phyloP scores from a whole-genome alignment of 2,329 filamentous ascomycete species.

The Microdochium bolleyi region DNA sequence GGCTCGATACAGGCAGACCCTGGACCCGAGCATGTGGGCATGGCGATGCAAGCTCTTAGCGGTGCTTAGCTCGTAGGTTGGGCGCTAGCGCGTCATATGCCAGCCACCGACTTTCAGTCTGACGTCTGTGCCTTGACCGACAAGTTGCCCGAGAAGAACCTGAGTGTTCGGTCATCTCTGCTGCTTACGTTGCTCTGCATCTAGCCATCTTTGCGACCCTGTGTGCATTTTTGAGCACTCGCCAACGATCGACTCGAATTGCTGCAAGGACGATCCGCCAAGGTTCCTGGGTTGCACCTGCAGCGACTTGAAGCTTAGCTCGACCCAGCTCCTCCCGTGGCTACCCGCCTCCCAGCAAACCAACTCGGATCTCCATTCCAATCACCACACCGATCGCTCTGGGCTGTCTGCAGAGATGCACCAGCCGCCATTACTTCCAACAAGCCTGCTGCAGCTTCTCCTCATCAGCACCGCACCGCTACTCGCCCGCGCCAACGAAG shows the following conservation, averaged over 20 bases:
- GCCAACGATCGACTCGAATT: too few species aligned
- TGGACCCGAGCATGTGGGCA: background rate
- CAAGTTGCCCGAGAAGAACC: background rate
- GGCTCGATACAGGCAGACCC: background rate
- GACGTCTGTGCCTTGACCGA: background rate
- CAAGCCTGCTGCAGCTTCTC: background rate
- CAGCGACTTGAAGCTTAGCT: background rate
- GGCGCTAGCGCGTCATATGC: background rate
- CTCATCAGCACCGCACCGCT: constrained; percentile 3
- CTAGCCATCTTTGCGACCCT: too few species aligned
- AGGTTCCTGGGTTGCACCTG: too few species aligned
- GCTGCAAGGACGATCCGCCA: too few species aligned
- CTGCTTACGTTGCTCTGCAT: too few species aligned
- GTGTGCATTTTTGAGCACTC: too few species aligned
- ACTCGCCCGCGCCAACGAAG: background rate
- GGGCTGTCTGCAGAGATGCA: background rate
- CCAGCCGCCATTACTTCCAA: background rate
- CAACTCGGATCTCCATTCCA: background rate
- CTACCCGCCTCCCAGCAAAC: background rate
- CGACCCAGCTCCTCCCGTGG: background rate
- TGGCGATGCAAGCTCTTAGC: background rate
- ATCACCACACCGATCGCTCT: background rate
- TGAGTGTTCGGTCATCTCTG: too few species aligned
- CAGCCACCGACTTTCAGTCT: background rate
- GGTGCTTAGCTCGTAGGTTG: background rate